Percentiles rank a stretch among this genome's conserved stretches.
These are phyloP conservation scores for Mayamaea pseudoterrestris DNA, from an alignment of 108 stramenopile species.

Conservation along the genomic window DNA sequence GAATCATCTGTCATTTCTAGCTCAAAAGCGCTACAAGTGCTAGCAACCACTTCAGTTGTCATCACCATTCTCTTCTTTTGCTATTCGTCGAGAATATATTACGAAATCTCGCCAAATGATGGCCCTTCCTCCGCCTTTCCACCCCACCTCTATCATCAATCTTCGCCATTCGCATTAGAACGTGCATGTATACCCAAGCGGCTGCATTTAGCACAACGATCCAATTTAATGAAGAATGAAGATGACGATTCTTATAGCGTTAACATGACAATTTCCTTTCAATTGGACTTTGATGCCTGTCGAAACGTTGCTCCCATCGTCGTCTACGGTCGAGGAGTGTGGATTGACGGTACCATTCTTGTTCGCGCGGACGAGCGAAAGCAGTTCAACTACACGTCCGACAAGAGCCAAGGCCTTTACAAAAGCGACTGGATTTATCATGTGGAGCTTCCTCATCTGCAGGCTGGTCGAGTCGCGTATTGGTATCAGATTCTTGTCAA, in stretches of 20 bases:
- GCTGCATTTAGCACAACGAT: neutral
- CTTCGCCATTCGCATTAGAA: too few relatives aligned
- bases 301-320: constrained; percentile 6
- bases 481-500: constrained; percentile 27
- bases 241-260: constrained; percentile 3
- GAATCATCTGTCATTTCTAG: too few relatives aligned
- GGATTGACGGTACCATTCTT: constrained; percentile 10
- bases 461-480: constrained; percentile 17
- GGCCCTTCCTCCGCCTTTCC: too few relatives aligned
- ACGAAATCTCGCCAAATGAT: too few relatives aligned
- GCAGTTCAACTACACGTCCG: constrained; percentile 13
- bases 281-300: constrained; percentile 6
- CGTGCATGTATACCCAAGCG: neutral
- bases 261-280: constrained; percentile 31
- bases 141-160: too few relatives aligned
- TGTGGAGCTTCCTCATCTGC: constrained; percentile 20
- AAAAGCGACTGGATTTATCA: constrained; percentile 34
- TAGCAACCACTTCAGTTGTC: too few relatives aligned
- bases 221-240: too few relatives aligned
- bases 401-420: constrained; percentile 3
- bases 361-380: neutral
- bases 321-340: constrained; percentile 14
- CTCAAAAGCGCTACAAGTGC: too few relatives aligned
- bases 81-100: too few relatives aligned
- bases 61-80: too few relatives aligned